phyloP scores from a whole-genome alignment of 768 basidiomycete genomes.

The Boletus edulis region DNA sequence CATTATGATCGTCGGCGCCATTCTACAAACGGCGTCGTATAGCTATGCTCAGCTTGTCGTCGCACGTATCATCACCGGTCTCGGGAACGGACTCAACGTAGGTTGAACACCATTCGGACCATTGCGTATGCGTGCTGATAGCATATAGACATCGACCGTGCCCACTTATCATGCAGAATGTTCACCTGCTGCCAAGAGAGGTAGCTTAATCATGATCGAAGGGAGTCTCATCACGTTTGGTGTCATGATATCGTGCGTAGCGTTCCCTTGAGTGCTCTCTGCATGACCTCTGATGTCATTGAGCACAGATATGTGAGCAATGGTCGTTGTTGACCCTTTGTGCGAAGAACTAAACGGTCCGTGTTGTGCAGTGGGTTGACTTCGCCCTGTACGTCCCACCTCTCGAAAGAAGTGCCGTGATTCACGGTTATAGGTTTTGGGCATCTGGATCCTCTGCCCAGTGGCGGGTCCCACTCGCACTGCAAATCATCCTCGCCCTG shows the following conservation, averaged over 20 bases:
- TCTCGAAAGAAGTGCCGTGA: background rate
- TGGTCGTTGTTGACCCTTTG: background rate
- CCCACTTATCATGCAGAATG: constrained; percentile 68
- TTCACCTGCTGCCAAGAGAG: constrained; percentile 55
- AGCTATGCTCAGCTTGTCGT: constrained; percentile 61
- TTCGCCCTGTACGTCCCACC: constrained; percentile 48
- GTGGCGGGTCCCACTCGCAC: constrained; percentile 62
- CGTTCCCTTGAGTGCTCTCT: background rate
- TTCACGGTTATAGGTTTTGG: constrained; percentile 42
- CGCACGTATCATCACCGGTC: constrained; percentile 56
- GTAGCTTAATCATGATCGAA: constrained; percentile 64
- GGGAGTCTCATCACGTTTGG: constrained; percentile 63
- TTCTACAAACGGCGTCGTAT: constrained; percentile 55
- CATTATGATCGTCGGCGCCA: constrained; percentile 62
- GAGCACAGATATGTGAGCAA: constrained; percentile 21
- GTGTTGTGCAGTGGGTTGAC: constrained; percentile 51
- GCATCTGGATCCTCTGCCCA: constrained; percentile 48
- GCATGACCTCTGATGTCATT: background rate
- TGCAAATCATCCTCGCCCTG: constrained; percentile 56
- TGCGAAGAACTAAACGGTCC: constrained; percentile 1
- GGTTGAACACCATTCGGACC: constrained; percentile 3
- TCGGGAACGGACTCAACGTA: constrained; percentile 66
- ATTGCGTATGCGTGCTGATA: background rate
- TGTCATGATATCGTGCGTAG: constrained; percentile 57
- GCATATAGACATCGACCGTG: constrained; percentile 57